These are phyloP conservation scores for Tylopilus felleus DNA, from an alignment of 768 basidiomycete genomes.

Conservation along the genomic window DNA sequence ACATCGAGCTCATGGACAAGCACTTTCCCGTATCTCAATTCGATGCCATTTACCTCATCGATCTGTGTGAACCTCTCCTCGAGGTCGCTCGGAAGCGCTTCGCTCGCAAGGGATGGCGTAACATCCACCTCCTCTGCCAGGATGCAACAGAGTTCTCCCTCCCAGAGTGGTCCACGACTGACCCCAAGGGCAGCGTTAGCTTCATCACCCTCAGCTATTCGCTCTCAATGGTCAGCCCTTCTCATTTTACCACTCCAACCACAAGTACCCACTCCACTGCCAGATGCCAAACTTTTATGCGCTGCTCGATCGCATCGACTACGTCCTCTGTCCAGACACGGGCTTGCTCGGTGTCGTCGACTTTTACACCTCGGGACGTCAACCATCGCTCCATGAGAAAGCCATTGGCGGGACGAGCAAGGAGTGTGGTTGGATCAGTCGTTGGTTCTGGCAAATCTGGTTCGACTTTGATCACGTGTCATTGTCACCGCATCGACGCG, in stretches of 20 bases:
- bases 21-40: conserved; percentile 55
- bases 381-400: conserved; percentile 53
- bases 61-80: conserved; percentile 69
- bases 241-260: conserved; percentile 5
- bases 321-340: conserved; percentile 54
- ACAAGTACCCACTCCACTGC: background rate
- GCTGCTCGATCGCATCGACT: conserved; percentile 64
- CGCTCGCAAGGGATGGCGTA: conserved; percentile 63
- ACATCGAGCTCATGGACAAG: conserved; percentile 70
- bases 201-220: conserved; percentile 56
- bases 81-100: conserved; percentile 70
- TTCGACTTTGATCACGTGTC: conserved; percentile 56
- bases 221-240: conserved; percentile 45
- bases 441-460: conserved; percentile 81
- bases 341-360: conserved; percentile 69
- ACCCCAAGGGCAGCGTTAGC: conserved; percentile 53
- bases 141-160: conserved; percentile 67
- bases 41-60: conserved; percentile 68
- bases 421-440: conserved; percentile 59
- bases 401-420: conserved; percentile 63
- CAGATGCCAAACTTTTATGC: conserved; percentile 64
- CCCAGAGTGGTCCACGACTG: conserved; percentile 52
- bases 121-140: conserved; percentile 68
- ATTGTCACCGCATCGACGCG: conserved; percentile 53
- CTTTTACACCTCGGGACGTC: conserved; percentile 64